Evolutionary conservation across 805 yeast genomes (phyloP).

Genomic region (Wickerhamomyces alni): DNA sequence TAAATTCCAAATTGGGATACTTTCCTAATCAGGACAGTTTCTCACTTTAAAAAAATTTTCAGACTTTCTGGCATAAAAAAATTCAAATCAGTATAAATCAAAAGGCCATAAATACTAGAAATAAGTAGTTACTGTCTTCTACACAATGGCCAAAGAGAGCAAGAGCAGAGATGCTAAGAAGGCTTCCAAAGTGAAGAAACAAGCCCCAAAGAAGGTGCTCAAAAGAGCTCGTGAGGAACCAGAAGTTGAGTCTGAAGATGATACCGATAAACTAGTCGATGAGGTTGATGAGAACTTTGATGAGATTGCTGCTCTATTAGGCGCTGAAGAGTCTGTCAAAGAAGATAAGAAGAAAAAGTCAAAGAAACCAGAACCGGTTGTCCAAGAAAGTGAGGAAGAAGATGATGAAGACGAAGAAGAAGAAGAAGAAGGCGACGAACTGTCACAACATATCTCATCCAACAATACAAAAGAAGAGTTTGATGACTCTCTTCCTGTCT

Average conservation of each 20-base stretch:
- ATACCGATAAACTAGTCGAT: constrained; percentile 41
- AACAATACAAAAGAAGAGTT: neutral
- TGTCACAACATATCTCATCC: constrained; percentile 7
- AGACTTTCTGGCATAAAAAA: too few species aligned
- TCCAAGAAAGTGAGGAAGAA: constrained; percentile 15
- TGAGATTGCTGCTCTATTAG: constrained; percentile 50
- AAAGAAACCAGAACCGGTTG: constrained; percentile 16
- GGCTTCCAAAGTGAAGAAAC: constrained; percentile 1
- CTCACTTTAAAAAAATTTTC: too few species aligned
- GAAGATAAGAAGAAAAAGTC: constrained; percentile 11
- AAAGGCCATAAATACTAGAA: too few species aligned
- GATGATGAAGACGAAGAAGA: constrained; percentile 15
- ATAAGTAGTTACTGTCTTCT: too few species aligned
- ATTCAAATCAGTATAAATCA: too few species aligned
- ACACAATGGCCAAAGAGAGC: constrained; percentile 16
- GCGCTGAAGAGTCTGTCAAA: constrained; percentile 29
- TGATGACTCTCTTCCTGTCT: constrained; percentile 11
- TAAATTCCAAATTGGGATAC: too few species aligned
- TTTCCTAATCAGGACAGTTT: too few species aligned
- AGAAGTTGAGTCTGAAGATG: constrained; percentile 25
- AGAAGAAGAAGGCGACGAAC: constrained; percentile 13
- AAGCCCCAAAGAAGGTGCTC: constrained; percentile 14
- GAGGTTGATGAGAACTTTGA: constrained; percentile 51
- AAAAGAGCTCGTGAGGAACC: constrained; percentile 25
- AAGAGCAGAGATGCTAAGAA: constrained; percentile 5